phyloP scores from a whole-genome alignment of 306 rosid genomes.

The Lathyrus oleraceus region DNA sequence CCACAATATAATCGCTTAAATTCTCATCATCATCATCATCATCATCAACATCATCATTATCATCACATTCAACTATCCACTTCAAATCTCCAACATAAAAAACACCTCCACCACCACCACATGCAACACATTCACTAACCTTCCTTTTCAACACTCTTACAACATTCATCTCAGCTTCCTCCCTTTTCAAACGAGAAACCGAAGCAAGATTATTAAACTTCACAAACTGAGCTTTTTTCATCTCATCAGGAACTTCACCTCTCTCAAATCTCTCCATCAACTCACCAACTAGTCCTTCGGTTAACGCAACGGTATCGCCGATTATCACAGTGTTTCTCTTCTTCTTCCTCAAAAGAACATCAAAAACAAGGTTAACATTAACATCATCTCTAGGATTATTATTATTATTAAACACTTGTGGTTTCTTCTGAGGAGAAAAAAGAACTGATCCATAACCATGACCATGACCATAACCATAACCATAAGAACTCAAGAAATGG shows the following conservation, averaged over 20 bases:
- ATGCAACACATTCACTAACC: constrained; percentile 40
- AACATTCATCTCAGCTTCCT: constrained; percentile 63
- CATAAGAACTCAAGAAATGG: constrained; percentile 43
- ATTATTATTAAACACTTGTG: neutral
- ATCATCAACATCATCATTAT: constrained; percentile 30
- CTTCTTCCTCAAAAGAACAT: constrained; percentile 58
- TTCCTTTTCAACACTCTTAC: constrained; percentile 53
- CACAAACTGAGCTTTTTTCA: constrained; percentile 56
- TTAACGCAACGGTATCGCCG: constrained; percentile 58
- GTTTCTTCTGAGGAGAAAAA: constrained; percentile 62
- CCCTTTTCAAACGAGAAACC: constrained; percentile 64
- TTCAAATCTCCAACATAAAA: constrained; percentile 74
- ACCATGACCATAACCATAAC: neutral
- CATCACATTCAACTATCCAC: constrained; percentile 49
- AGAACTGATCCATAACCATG: constrained; percentile 44
- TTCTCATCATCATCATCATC: constrained; percentile 34
- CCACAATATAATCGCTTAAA: constrained; percentile 55
- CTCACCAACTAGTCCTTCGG: constrained; percentile 68
- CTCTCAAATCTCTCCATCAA: constrained; percentile 58
- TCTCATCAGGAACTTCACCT: constrained; percentile 71
- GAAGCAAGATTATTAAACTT: constrained; percentile 52
- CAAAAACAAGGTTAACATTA: constrained; percentile 58
- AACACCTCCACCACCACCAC: constrained; percentile 52
- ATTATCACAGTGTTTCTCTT: constrained; percentile 78
- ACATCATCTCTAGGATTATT: neutral